A percentile compares a stretch with the other conserved stretches of the same genome.
Conservation (phyloP, 768 basidiomycete genomes). For the Mrakia blollopis region DNA sequence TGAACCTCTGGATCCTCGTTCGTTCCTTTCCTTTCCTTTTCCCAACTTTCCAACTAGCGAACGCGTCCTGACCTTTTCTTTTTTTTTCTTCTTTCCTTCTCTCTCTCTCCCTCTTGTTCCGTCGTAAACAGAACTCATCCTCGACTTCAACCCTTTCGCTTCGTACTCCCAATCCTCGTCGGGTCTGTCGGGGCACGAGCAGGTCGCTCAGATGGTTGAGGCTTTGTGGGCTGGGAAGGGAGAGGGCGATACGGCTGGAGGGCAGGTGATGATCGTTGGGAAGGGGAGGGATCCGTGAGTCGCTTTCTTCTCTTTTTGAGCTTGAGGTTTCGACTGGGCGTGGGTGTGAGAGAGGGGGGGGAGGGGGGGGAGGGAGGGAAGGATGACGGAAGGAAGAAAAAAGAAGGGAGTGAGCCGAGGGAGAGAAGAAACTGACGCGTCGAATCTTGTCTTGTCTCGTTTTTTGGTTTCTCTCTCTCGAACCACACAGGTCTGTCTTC, state of each 20-base stretch:
- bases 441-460: background rate
- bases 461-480: background rate
- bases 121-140: background rate
- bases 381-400: no score
- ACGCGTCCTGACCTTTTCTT: background rate
- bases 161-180: background rate
- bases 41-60: background rate
- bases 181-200: background rate
- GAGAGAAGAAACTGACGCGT: background rate
- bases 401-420: no score
- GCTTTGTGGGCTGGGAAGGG: constrained; percentile 7
- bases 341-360: background rate
- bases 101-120: background rate
- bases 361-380: no score
- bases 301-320: background rate
- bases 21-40: background rate
- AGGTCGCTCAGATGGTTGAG: constrained; percentile 15
- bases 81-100: background rate
- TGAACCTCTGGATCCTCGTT: constrained; percentile 5
- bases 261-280: constrained; percentile 8
- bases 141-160: constrained; percentile 12
- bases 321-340: background rate
- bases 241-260: background rate
- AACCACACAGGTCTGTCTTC: background rate
- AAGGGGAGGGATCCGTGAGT: constrained; percentile 8